Evolutionary conservation across 2,329 filamentous ascomycete species (phyloP), one percentile per base, ranked within the genome.

Genomic region (Fusarium veterinarium): DNA sequence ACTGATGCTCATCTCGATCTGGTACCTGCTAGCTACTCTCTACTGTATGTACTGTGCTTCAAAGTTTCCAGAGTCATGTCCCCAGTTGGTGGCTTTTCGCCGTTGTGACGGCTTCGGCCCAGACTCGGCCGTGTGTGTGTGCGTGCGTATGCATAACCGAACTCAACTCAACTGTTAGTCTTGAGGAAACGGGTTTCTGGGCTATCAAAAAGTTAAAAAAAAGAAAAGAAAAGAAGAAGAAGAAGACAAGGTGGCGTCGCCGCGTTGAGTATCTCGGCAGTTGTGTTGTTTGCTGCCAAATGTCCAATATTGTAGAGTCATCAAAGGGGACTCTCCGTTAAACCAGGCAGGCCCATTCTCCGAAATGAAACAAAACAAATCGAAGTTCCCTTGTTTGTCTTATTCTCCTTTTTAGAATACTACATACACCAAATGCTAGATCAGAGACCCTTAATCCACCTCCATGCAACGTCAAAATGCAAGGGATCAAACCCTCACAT

Each of bases 381-480:
- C 23, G 4, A 60, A n/a, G 37, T 53, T n/a, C 25, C 13, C 14
- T 57, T 38, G 20, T 38, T 31, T 33, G n/a, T 38, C 49, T 58
- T 33, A n/a, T 57, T 61, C 37, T 63, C 45, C 57, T 41, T 37
- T 20, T 25, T 28, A 16, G 13, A 19, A 37, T 37, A 52, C 33
- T 38, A 33, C 28, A n/a, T 41, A 23, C n/a, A 42, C 16, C 14
- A 48, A 30, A 33, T 49, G 31, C 44, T 44, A 46, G 33, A 49
- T 28, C 42, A 38, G 42, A 48, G 37, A 63, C 53, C 60, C 60
- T 40, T 45, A 42, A 61, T 31, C 55, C 55, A 48, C 63, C 53
- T 33, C 46, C 57, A 68, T 58, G 57, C 57, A 71, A 55, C 67
- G 57, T 68, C 42, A 31, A 48, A 59, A 68, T 65, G 52, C 68